A percentile compares a stretch with the other conserved stretches of the same genome.
These are phyloP conservation scores for Rosellinia necatrix DNA, from an alignment of 2,329 filamentous ascomycete genomes.

Conservation along the genomic window DNA sequence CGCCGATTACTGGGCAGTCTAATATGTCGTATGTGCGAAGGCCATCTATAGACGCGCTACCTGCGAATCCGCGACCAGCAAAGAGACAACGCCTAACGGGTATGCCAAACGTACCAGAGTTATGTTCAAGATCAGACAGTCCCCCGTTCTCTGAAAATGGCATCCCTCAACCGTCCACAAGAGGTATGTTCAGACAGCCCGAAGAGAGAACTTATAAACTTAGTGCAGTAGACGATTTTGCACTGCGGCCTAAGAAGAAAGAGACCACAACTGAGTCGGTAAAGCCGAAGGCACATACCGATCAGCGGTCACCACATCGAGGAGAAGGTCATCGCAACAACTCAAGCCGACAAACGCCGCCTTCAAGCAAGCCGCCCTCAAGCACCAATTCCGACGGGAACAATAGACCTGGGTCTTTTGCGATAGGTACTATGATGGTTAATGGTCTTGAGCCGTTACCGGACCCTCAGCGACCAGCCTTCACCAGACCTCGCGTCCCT, in stretches of 20 bases:
- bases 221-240: slow-evolving; percentile 34
- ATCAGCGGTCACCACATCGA: slow-evolving; percentile 15
- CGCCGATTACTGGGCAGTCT: slow-evolving; percentile 2
- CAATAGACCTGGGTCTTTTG: background rate
- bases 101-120: slow-evolving; percentile 19
- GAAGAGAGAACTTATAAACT: slow-evolving; percentile 26
- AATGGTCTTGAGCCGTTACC: slow-evolving; percentile 19
- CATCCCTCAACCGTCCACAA: slow-evolving; percentile 17
- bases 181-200: slow-evolving; percentile 21
- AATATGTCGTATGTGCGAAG: slow-evolving; percentile 17
- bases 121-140: slow-evolving; percentile 11
- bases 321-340: slow-evolving; percentile 11
- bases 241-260: slow-evolving; percentile 33
- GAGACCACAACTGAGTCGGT: slow-evolving; percentile 20
- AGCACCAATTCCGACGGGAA: slow-evolving; percentile 4
- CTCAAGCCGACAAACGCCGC: slow-evolving; percentile 9
- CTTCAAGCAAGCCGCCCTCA: slow-evolving; percentile 6
- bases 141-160: slow-evolving; percentile 22
- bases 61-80: slow-evolving; percentile 20
- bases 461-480: slow-evolving; percentile 1
- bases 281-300: slow-evolving; percentile 17
- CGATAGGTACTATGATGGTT: slow-evolving; percentile 35
- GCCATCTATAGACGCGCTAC: slow-evolving; percentile 10
- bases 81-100: slow-evolving; percentile 30
- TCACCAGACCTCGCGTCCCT: background rate